Evolutionary conservation across 2,329 filamentous ascomycete species (phyloP), one percentile per base, ranked within the genome.

Genomic region (Xylaria multiplex): DNA sequence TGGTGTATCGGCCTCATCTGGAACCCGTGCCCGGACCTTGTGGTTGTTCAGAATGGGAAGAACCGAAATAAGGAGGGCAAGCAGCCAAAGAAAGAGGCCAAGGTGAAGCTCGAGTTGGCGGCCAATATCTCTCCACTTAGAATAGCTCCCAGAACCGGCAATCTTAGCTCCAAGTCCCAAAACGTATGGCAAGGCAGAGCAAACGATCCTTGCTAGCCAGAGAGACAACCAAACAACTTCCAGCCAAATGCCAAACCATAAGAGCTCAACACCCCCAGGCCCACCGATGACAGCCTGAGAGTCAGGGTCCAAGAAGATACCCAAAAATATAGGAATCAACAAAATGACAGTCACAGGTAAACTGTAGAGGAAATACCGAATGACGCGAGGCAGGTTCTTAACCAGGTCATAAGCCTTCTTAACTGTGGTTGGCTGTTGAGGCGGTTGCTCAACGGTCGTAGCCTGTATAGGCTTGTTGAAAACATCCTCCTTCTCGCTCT

Each of bases 221-320:
- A 97, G 83, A 0, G 93, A 93, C 69, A 95, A 84, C 95, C 95
- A 98, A 30, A 97, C 85, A 48, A 97, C 93, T 78, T 97, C 92
- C 19, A 97, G 85, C 95, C 95, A 98, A 68, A 97, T 93, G 35
- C 92, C 92, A 75, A 98, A 97, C 95, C 95, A 98, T 66, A 93
- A 82, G 50, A 97, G 81, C 68, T 88, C 76, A 0, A 97, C 93
- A 22, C 91, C 93, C 0, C 93, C 93, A 2, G 91, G 86, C 1
- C 85, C 85, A 6, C 85, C 85, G 13, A 86, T 88, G 1, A 90
- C 82, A 55, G 84, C 70, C n/a, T 82, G 80, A 3, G 69, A 43
- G 1, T 65, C 53, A 5, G 65, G 59, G 68, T 85, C 91, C 1
- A 85, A 69, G 19, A 91, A 78, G 1, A 84, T 85, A 6, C 90